Evolutionary conservation across 805 yeast species (phyloP), one percentile per base, ranked within the genome.

Genomic region (Spencermartinsiella europaea): DNA sequence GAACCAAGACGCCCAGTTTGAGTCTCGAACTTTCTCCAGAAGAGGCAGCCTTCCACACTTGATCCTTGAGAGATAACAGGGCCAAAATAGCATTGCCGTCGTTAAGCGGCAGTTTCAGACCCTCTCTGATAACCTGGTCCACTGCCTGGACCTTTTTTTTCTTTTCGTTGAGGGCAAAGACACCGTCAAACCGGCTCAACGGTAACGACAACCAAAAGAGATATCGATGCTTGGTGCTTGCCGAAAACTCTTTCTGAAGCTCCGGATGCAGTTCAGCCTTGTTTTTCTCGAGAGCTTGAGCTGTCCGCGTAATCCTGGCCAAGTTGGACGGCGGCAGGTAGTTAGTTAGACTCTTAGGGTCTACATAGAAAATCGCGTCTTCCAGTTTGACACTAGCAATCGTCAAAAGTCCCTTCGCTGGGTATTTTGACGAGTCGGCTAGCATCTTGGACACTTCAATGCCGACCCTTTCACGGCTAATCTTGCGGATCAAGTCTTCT

Each of bases 381-480:
- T 74, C 77, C 34, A 89, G 68, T 0, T 72, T 71, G 12, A 80
- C 77, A 34, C 72, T 68, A 40, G 74, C 74, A 34, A 90, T 70
- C 49, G 85, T 62, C 19, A 71, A 63, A 47, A 89, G 64, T 0
- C 93, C 96, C 50, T 77, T 73, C 0, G 72, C 63, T 0, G 90
- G 85, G 55, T 81, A 73, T 5, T 67, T 59, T 4, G 89, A 78
- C 7, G 7, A 7, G 31, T 7, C 12, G n/a, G 65, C 64, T n/a
- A 91, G 67, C 34, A 83, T 83, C 63, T 93, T 93, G 38, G 75
- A 81, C 41, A 90, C 64, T 60, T 93, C 99, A 4, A 78, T 80
- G 2, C 96, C 97, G 15, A 93, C 80, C 52, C 99, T 73, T 63
- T 93, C 99, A 44, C 93, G 73, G 47, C 95, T 85, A 41, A 93